Conservation (phyloP, 148 eudicot genomes). For the Heliamphora exappendiculata region DNA sequence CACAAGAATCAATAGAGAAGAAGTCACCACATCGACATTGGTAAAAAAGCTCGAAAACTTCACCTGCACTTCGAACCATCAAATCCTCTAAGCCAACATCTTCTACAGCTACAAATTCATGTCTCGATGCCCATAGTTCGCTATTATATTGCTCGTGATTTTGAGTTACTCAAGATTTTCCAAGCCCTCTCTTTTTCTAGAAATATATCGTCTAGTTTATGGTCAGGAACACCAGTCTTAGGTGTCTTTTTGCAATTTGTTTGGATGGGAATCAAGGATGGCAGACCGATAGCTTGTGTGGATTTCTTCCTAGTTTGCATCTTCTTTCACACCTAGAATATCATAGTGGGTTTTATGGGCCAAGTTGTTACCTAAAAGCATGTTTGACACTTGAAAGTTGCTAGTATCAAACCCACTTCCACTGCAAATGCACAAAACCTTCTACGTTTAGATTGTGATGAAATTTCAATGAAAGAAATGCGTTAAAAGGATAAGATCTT, state of each 20-base stretch:
- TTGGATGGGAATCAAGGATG: constrained; percentile 65
- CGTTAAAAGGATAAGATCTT: background rate
- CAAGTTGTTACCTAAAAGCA: constrained; percentile 18
- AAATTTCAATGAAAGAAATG: background rate
- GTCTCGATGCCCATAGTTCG: constrained; percentile 36
- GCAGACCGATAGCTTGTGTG: constrained; percentile 60
- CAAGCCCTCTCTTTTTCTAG: constrained; percentile 72
- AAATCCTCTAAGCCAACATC: constrained; percentile 59
- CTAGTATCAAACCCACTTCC: constrained; percentile 3
- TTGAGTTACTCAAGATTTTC: constrained; percentile 66
- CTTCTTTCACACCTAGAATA: constrained; percentile 59
- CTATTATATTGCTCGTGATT: constrained; percentile 54
- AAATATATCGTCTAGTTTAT: constrained; percentile 32
- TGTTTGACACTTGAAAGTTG: constrained; percentile 3
- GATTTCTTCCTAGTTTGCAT: constrained; percentile 61
- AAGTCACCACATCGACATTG: constrained; percentile 79
- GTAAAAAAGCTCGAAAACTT: constrained; percentile 37
- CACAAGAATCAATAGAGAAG: constrained; percentile 48
- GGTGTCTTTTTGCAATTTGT: constrained; percentile 40
- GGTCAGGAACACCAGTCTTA: constrained; percentile 14
- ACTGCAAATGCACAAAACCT: constrained; percentile 9
- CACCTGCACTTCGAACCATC: constrained; percentile 35
- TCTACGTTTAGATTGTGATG: background rate
- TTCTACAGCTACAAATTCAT: constrained; percentile 44
- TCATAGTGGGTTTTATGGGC: constrained; percentile 53